phyloP scores from a whole-genome alignment of 2,329 filamentous ascomycete species.

The Rutstroemia sydowiana region DNA sequence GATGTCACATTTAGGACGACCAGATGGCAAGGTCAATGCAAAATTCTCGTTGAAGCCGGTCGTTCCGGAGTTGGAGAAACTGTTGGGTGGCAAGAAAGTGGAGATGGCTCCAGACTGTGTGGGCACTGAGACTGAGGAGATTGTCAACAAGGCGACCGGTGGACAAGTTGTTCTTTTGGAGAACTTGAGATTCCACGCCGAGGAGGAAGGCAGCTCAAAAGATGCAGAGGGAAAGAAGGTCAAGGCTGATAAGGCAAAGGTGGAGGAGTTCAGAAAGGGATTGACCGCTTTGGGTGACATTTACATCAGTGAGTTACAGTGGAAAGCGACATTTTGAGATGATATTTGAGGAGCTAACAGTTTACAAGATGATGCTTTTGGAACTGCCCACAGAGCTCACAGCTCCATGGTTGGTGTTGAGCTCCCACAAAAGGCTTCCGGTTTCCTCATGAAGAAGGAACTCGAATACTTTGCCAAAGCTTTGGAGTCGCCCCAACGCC shows the following conservation, averaged over 20 bases:
- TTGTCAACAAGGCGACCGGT: slow-evolving; percentile 72
- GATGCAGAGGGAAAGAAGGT: slow-evolving; percentile 92
- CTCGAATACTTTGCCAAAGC: slow-evolving; percentile 98
- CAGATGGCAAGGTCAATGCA: slow-evolving; percentile 78
- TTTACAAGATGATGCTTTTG: slow-evolving; percentile 82
- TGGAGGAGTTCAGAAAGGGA: slow-evolving; percentile 89
- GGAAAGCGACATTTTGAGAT: slow-evolving; percentile 5
- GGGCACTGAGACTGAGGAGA: slow-evolving; percentile 80
- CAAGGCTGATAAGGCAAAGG: slow-evolving; percentile 91
- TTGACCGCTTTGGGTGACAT: slow-evolving; percentile 91
- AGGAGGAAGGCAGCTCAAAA: slow-evolving; percentile 96
- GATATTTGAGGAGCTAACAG: background rate
- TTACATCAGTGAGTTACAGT: slow-evolving; percentile 72
- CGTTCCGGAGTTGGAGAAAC: slow-evolving; percentile 83
- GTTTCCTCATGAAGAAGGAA: slow-evolving; percentile 99
- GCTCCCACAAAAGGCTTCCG: slow-evolving; percentile 91
- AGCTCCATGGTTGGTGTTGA: slow-evolving; percentile 98
- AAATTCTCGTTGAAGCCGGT: slow-evolving; percentile 97
- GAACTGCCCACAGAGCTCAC: slow-evolving; percentile 95
- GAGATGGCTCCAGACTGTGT: slow-evolving; percentile 88
- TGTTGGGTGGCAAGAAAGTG: slow-evolving; percentile 69
- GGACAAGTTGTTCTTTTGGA: slow-evolving; percentile 87
- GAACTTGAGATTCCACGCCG: slow-evolving; percentile 96
- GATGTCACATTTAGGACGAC: slow-evolving; percentile 97
- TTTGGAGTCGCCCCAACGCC: slow-evolving; percentile 84